A percentile compares a stretch with the other conserved stretches of the same genome.
Evolutionary conservation across 805 yeast species (phyloP).

Genomic region (Jamesozyma lodderae): DNA sequence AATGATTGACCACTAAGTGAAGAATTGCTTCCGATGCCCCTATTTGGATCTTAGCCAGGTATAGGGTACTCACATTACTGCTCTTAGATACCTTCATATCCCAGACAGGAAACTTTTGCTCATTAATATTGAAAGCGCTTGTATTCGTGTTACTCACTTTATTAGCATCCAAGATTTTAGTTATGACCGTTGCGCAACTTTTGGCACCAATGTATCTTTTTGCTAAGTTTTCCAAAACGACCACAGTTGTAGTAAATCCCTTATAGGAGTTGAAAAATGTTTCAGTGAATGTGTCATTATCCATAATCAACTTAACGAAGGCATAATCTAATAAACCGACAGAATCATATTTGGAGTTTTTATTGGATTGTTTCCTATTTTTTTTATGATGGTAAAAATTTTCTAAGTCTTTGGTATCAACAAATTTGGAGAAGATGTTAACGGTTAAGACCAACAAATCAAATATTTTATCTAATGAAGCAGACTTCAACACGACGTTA

Average conservation of each 20-base stretch:
- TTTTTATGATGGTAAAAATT: slow-evolving; percentile 30
- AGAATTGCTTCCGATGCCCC: slow-evolving; percentile 73
- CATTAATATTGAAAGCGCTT: not conserved
- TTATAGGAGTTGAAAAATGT: slow-evolving; percentile 64
- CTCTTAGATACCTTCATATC: slow-evolving; percentile 31
- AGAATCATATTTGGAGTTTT: not conserved
- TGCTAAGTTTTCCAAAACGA: slow-evolving; percentile 43
- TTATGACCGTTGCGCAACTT: slow-evolving; percentile 50
- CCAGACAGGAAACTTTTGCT: slow-evolving; percentile 52
- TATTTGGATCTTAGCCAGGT: slow-evolving; percentile 68
- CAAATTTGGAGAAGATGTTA: slow-evolving; percentile 42
- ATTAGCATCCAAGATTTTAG: slow-evolving; percentile 24
- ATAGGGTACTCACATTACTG: slow-evolving; percentile 50
- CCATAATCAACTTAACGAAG: slow-evolving; percentile 44
- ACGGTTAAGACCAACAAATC: slow-evolving; percentile 73
- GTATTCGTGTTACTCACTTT: not conserved
- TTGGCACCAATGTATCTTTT: slow-evolving; percentile 53
- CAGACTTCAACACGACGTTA: slow-evolving; percentile 52
- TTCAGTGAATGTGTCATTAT: slow-evolving; percentile 53
- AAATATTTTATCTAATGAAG: slow-evolving; percentile 64
- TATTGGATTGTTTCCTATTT: not conserved
- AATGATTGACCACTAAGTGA: slow-evolving; percentile 63
- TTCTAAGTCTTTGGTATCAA: slow-evolving; percentile 37
- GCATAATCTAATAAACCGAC: slow-evolving; percentile 32
- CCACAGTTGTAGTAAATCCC: slow-evolving; percentile 51